Conservation (phyloP, 2,329 filamentous ascomycete species). For the Canariomyces notabilis region DNA sequence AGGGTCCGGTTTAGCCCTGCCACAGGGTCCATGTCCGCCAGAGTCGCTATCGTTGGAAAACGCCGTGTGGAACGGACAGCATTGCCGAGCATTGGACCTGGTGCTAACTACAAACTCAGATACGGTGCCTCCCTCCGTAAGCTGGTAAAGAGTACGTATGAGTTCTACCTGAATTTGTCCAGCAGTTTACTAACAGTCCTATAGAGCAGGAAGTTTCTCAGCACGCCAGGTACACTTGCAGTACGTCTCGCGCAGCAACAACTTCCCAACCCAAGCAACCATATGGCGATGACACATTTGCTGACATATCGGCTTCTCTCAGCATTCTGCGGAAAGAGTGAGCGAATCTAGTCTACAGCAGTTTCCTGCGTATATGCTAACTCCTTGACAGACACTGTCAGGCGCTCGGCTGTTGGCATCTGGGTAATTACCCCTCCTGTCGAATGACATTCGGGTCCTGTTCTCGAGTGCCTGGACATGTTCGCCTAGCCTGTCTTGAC, state of each 20-base stretch:
- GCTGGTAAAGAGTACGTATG: slow-evolving; percentile 89
- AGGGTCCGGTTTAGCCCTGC: neutral
- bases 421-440: slow-evolving; percentile 14
- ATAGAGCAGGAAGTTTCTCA: slow-evolving; percentile 94
- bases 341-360: neutral
- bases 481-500: neutral
- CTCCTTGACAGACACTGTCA: slow-evolving; percentile 59
- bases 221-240: slow-evolving; percentile 92
- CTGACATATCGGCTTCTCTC: slow-evolving; percentile 5
- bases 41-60: slow-evolving; percentile 1
- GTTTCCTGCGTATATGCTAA: neutral
- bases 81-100: neutral
- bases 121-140: slow-evolving; percentile 99
- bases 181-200: slow-evolving; percentile 8
- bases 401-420: slow-evolving; percentile 80
- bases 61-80: slow-evolving; percentile 5
- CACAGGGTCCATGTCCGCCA: neutral
- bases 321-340: slow-evolving; percentile 89
- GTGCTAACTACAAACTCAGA: slow-evolving; percentile 43
- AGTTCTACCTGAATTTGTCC: neutral
- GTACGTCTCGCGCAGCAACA: slow-evolving; percentile 16
- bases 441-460: neutral
- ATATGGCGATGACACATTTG: neutral
- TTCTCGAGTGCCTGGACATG: neutral
- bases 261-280: neutral